These are phyloP conservation scores for Penicillium palitans DNA, from an alignment of 2,329 filamentous ascomycete genomes.

Conservation along the genomic window DNA sequence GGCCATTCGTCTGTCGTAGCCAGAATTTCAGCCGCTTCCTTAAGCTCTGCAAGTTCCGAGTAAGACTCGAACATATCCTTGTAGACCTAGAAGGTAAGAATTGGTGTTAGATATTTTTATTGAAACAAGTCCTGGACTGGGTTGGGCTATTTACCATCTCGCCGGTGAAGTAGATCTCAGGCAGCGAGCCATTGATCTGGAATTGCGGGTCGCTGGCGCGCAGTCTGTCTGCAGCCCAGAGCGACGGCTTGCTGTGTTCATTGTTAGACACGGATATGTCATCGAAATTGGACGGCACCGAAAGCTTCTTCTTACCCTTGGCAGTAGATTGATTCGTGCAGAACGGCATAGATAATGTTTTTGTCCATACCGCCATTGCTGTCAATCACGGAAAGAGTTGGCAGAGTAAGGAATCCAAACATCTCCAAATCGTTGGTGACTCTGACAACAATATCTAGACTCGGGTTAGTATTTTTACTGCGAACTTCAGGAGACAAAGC, in stretches of 20 bases:
- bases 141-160: constrained; percentile 65
- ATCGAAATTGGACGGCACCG: background rate
- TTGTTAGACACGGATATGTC: constrained; percentile 4
- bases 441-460: constrained; percentile 63
- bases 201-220: constrained; percentile 47
- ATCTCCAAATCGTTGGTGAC: constrained; percentile 71
- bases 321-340: constrained; percentile 89
- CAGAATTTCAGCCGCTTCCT: constrained; percentile 67
- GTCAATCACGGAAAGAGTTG: constrained; percentile 70
- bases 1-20: constrained; percentile 71
- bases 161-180: constrained; percentile 76
- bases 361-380: constrained; percentile 68
- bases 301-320: constrained; percentile 51
- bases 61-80: constrained; percentile 82
- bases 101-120: background rate
- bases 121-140: background rate
- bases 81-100: constrained; percentile 56
- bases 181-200: constrained; percentile 43
- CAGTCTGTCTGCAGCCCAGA: constrained; percentile 68
- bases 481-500: background rate
- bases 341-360: constrained; percentile 76
- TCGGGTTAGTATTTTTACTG: constrained; percentile 3
- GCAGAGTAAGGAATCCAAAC: constrained; percentile 72
- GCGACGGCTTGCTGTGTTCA: constrained; percentile 56
- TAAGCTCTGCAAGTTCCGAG: constrained; percentile 69